These are phyloP conservation scores for Aristolochia californica DNA, from an alignment of 164 flowering plant species.

Conservation along the genomic window DNA sequence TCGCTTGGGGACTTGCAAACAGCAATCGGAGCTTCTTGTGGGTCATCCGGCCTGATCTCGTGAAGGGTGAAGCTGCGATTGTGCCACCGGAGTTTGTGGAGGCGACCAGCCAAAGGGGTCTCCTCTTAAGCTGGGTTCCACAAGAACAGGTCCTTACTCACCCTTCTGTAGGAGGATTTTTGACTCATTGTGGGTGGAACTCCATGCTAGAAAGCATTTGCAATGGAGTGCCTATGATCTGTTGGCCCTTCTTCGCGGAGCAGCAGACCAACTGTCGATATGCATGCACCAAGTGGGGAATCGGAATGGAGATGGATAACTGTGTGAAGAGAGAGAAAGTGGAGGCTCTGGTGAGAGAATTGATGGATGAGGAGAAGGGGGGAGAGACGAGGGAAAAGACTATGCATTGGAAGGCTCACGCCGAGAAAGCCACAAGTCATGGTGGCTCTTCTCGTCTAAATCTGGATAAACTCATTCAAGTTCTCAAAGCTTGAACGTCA, in stretches of 20 bases:
- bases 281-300: conserved; percentile 17
- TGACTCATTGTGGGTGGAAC: conserved; percentile 37
- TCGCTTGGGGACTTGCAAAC: conserved; percentile 49
- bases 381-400: conserved; percentile 17
- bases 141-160: conserved; percentile 29
- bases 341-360: conserved; percentile 14
- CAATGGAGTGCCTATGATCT: conserved; percentile 21
- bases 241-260: conserved; percentile 26
- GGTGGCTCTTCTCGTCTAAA: conserved; percentile 15
- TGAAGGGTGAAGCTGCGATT: conserved; percentile 20
- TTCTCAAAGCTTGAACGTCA: neutral
- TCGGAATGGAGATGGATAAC: conserved; percentile 17
- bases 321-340: conserved; percentile 18
- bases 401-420: conserved; percentile 12
- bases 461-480: conserved; percentile 14
- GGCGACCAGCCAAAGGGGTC: conserved; percentile 20
- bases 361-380: conserved; percentile 25
- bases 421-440: conserved; percentile 9
- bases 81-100: conserved; percentile 20
- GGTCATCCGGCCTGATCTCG: conserved; percentile 40
- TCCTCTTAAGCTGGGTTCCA: conserved; percentile 34
- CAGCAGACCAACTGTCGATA: conserved; percentile 20
- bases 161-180: conserved; percentile 24
- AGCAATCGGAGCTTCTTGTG: conserved; percentile 31
- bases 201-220: conserved; percentile 19